These are phyloP conservation scores for Candida nitratophila DNA, from an alignment of 805 yeast genomes.

Conservation along the genomic window DNA sequence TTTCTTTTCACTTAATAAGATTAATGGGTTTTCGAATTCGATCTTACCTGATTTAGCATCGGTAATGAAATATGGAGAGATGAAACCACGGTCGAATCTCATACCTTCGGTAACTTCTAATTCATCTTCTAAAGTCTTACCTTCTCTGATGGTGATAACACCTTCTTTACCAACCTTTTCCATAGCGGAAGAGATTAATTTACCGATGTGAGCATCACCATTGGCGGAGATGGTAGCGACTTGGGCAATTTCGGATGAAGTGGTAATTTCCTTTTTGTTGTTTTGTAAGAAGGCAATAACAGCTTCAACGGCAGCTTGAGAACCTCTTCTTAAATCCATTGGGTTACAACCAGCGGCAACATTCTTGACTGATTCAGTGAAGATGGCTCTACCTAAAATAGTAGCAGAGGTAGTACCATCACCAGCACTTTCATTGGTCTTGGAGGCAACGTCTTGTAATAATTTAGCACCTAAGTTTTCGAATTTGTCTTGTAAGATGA, in stretches of 20 bases:
- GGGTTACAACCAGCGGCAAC: constrained; percentile 99
- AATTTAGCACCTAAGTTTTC: constrained; percentile 96
- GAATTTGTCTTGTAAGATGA: constrained; percentile 78
- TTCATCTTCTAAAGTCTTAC: constrained; percentile 94
- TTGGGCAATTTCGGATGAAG: constrained; percentile 92
- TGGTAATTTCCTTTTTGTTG: constrained; percentile 89
- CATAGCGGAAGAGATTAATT: constrained; percentile 89
- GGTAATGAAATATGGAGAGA: constrained; percentile 94
- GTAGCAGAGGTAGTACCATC: constrained; percentile 99
- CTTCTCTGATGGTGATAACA: constrained; percentile 95
- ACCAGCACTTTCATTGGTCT: constrained; percentile 96
- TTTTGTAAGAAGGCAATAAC: constrained; percentile 77
- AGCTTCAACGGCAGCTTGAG: constrained; percentile 94
- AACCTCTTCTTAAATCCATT: constrained; percentile 95
- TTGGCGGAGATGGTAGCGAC: constrained; percentile 97
- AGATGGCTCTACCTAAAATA: constrained; percentile 89
- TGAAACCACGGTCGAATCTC: constrained; percentile 96
- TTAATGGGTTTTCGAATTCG: constrained; percentile 88
- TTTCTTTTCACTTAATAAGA: constrained; percentile 88
- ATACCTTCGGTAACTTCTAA: constrained; percentile 97
- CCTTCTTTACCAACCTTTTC: constrained; percentile 99
- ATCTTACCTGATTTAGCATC: constrained; percentile 89
- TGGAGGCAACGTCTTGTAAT: constrained; percentile 93
- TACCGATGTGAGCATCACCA: constrained; percentile 91
- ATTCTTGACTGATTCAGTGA: constrained; percentile 90